Base-by-base conservation (phyloP, 495 filamentous ascomycete species). In the Sordaria brevicollis region DNA sequence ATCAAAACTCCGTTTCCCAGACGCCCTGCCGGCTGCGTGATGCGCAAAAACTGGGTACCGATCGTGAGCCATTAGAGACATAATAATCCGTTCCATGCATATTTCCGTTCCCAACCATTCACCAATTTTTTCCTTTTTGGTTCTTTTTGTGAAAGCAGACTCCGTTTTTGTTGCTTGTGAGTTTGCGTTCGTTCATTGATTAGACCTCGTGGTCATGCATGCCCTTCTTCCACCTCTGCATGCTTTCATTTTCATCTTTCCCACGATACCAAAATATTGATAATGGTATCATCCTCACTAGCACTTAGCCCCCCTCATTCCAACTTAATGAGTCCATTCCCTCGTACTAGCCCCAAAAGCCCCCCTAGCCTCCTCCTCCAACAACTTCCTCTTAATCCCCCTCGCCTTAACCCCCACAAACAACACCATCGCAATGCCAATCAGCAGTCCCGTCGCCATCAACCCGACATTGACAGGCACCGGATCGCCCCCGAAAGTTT, bases 381-480 rank as follows among this genome's bases (percentile, higher is more conserved):
- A 66, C 39, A 72, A 41, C 65, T 81, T 80, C 41, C 80, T 71
- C 72, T 71, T 78, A 35, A 76, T 74, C 7, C 67, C 31, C 35
- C 67, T 76, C 4, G 71, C 74, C 70, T 76, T 76, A 1, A 79
- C 31, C 5, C 68, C 77, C 0, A 94, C 91, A 76, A 84, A 94
- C 3, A 71, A 74, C n/a, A 91, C 86, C 37, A 94, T 75, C 5
- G 77, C 79, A 3, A 79, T 65, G 0, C 92, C 92, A 11, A 90
- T 84, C 3, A 88, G 72, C 34, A 89, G 74, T 11, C 89, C 91
- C 4, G 86, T 49, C 1, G 78, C 72, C 21, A 94, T 81, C 54
- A 98, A 78, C 0, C 89, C 77, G 13, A 90, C 19, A 81, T 99
- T 96, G 0, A 96, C 91, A 1, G 93, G 92, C 0, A 90, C 80